Evolutionary conservation across 257 asterid species (phyloP).

Genomic region (Agastache rugosa): DNA sequence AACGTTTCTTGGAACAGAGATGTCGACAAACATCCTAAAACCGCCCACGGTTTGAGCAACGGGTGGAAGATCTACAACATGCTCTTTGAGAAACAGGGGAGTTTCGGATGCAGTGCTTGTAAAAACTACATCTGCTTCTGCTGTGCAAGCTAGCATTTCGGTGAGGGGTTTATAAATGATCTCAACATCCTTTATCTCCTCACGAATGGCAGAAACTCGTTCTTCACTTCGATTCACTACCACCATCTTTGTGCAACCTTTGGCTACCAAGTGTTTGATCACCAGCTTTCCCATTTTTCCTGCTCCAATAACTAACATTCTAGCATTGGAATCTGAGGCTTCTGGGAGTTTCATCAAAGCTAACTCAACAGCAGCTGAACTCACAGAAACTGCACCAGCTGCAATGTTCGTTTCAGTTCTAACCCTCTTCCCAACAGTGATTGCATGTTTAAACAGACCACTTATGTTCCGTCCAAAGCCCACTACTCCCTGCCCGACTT

Average conservation of each 20-base stretch:
- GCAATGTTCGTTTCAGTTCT: slow-evolving; percentile 91
- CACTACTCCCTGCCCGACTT: slow-evolving; percentile 85
- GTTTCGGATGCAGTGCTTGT: slow-evolving; percentile 89
- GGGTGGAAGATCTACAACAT: slow-evolving; percentile 60
- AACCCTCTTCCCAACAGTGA: slow-evolving; percentile 92
- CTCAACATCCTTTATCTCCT: slow-evolving; percentile 73
- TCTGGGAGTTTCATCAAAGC: slow-evolving; percentile 90
- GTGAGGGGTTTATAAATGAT: slow-evolving; percentile 71
- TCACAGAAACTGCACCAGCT: slow-evolving; percentile 93
- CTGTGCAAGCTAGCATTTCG: slow-evolving; percentile 66
- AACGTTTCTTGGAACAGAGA: slow-evolving; percentile 91
- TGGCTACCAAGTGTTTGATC: slow-evolving; percentile 87
- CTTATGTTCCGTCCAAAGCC: slow-evolving; percentile 94
- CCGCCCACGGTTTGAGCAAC: slow-evolving; percentile 57
- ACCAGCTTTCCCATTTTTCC: slow-evolving; percentile 99
- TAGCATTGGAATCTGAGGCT: slow-evolving; percentile 63
- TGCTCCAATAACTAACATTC: slow-evolving; percentile 85
- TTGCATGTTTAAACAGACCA: slow-evolving; percentile 93
- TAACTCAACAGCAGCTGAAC: slow-evolving; percentile 95
- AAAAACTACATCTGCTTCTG: slow-evolving; percentile 82
- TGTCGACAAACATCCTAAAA: slow-evolving; percentile 75
- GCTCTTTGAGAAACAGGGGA: slow-evolving; percentile 69
- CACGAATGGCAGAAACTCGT: slow-evolving; percentile 73
- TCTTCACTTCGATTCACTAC: slow-evolving; percentile 85
- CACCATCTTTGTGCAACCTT: slow-evolving; percentile 89